Conservation (phyloP, 441 rosid species). For the Corymbia calophylla region DNA sequence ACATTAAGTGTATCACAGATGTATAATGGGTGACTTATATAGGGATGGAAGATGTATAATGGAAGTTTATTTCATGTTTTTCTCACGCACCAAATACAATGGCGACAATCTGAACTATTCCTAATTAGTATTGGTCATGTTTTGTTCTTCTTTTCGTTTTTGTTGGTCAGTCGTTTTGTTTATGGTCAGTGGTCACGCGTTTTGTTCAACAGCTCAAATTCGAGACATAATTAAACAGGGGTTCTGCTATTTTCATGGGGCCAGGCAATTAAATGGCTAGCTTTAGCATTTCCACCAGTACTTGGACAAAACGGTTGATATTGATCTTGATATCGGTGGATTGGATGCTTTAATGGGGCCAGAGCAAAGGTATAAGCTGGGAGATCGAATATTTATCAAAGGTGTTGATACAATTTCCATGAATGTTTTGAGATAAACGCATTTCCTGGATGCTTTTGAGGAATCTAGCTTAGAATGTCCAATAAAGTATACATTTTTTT, state of each 20-base stretch:
- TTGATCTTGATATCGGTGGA: conserved; percentile 84
- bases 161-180: no score
- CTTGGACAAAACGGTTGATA: conserved; percentile 45
- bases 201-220: background rate
- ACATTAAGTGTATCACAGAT: no score
- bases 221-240: background rate
- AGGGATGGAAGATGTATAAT: no score
- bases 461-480: background rate
- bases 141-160: no score
- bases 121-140: fast-evolving
- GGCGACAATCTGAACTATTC: fast-evolving
- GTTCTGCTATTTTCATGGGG: background rate
- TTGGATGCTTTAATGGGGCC: conserved; percentile 97
- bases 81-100: no score
- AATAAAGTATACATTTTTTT: background rate
- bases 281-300: conserved; percentile 25
- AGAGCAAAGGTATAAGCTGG: conserved; percentile 59
- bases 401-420: conserved; percentile 25
- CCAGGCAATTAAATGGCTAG: background rate
- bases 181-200: no score
- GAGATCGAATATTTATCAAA: conserved; percentile 65
- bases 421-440: background rate
- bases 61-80: no score
- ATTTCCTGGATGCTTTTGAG: background rate
- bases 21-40: no score